Percentiles rank a stretch among this genome's conserved stretches.
These are phyloP conservation scores for Neofusicoccum cordaticola DNA, from an alignment of 2,329 filamentous ascomycete species.

Conservation along the genomic window DNA sequence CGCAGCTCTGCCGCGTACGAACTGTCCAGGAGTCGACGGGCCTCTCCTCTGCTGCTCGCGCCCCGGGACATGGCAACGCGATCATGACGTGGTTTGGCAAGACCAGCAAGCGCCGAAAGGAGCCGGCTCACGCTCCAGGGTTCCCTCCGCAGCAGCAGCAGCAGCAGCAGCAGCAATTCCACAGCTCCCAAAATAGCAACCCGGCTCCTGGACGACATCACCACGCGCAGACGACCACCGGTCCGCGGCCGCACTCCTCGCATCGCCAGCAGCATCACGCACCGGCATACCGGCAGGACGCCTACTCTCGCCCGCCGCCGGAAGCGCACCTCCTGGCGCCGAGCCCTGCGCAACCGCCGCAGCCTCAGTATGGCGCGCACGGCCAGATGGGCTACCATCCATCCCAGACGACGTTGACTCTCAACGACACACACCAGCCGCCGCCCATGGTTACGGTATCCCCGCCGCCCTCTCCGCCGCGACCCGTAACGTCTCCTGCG, in stretches of 20 bases:
- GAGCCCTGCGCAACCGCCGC: background rate
- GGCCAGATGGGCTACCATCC: background rate
- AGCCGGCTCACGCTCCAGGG: slow-evolving; percentile 12
- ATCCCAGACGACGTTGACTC: background rate
- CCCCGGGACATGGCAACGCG: background rate
- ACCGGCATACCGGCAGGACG: background rate
- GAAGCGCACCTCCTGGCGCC: background rate
- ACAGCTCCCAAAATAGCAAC: slow-evolving; percentile 5
- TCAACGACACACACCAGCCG: background rate
- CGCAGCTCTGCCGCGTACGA: background rate
- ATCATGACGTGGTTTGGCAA: slow-evolving; percentile 5
- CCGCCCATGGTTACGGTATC: slow-evolving; percentile 8
- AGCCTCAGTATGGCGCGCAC: background rate
- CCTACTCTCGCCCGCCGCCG: background rate
- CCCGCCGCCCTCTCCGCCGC: slow-evolving; percentile 3
- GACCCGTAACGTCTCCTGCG: background rate
- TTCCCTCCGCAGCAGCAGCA: background rate
- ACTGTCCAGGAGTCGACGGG: background rate
- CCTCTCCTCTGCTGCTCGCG: background rate
- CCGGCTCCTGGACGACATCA: background rate
- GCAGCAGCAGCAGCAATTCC: background rate
- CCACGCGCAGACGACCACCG: background rate
- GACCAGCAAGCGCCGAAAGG: slow-evolving; percentile 11
- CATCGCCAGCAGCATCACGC: background rate
- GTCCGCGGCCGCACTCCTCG: background rate